phyloP scores from a whole-genome alignment of 2,329 filamentous ascomycete species.

The Exophiala oligosperma region DNA sequence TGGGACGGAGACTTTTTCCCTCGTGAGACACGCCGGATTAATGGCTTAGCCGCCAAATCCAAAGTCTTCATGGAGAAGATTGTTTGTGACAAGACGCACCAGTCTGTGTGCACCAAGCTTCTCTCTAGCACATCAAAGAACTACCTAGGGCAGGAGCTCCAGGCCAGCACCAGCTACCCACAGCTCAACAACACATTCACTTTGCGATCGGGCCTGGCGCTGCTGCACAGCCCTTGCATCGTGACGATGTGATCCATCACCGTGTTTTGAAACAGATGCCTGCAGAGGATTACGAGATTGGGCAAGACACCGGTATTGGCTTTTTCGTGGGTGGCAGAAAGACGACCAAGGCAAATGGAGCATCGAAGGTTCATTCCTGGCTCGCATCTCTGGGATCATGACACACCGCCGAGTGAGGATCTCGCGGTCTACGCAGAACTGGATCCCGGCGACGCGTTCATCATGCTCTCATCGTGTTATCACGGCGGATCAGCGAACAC shows the following conservation, averaged over 20 bases:
- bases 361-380: constrained; percentile 32
- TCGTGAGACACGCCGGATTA: too few relatives aligned
- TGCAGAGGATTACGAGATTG: too few relatives aligned
- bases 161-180: constrained; percentile 3
- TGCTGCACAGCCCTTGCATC: constrained; percentile 25
- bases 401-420: constrained; percentile 14
- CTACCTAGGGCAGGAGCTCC: neutral
- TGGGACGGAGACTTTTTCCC: neutral
- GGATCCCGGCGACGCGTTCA: constrained; percentile 35
- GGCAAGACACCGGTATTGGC: neutral
- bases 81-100: neutral
- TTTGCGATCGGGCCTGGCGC: too few relatives aligned
- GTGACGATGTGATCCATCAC: constrained; percentile 38
- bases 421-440: constrained; percentile 34
- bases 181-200: constrained; percentile 32
- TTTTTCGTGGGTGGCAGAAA: constrained; percentile 12
- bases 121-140: neutral
- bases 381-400: constrained; percentile 28
- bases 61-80: too few relatives aligned
- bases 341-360: constrained; percentile 31
- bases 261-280: neutral
- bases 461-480: constrained; percentile 35
- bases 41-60: too few relatives aligned
- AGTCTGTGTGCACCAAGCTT: neutral
- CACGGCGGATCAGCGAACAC: constrained; percentile 30